Conservation (phyloP, 805 yeast species). For the Lachancea fermentati region DNA sequence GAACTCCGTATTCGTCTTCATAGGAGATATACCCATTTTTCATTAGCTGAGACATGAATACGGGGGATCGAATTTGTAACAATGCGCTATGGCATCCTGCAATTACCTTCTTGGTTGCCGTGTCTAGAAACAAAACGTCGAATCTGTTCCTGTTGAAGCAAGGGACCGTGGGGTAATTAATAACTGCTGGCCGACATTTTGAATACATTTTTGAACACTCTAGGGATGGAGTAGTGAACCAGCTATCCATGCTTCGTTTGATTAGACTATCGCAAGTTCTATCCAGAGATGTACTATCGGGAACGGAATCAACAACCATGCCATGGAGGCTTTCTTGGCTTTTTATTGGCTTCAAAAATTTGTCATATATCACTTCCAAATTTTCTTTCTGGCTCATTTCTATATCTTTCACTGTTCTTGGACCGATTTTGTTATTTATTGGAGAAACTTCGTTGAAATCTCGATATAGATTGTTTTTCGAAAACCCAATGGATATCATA, state of each 20-base stretch:
- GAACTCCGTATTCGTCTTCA: slow-evolving; percentile 5
- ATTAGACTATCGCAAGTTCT: not conserved
- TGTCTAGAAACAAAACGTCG: slow-evolving; percentile 19
- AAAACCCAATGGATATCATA: slow-evolving; percentile 49
- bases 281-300: not conserved
- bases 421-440: too few relatives aligned
- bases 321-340: not conserved
- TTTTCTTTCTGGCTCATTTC: slow-evolving; percentile 8
- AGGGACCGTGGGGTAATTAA: not conserved
- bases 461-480: slow-evolving; percentile 39
- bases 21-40: slow-evolving; percentile 3
- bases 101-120: slow-evolving; percentile 5
- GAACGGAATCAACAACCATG: not conserved
- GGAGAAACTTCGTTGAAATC: slow-evolving; percentile 57
- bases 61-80: slow-evolving; percentile 15
- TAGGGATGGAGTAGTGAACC: too few relatives aligned
- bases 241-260: slow-evolving; percentile 1
- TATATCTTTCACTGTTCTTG: slow-evolving; percentile 9
- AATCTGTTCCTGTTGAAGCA: not conserved
- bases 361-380: not conserved
- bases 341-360: slow-evolving; percentile 12
- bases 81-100: slow-evolving; percentile 21
- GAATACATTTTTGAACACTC: not conserved
- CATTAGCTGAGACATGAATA: slow-evolving; percentile 9
- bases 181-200: not conserved